These are phyloP conservation scores for Tetrapisispora fleetii DNA, from an alignment of 805 yeast genomes.

Conservation along the genomic window DNA sequence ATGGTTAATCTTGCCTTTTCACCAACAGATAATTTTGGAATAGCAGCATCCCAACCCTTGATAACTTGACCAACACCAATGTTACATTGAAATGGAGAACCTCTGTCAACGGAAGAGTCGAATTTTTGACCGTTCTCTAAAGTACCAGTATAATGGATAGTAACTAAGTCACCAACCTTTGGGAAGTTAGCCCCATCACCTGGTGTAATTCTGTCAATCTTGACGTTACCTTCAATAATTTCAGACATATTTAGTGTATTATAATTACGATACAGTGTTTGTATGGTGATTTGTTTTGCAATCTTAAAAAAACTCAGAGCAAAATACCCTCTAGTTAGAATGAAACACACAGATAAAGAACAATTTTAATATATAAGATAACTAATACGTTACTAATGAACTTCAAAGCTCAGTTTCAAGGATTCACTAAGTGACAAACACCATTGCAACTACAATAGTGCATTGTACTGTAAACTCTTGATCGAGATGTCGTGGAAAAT, in stretches of 20 bases:
- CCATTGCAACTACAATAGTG: too few species aligned
- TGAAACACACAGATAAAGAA: too few species aligned
- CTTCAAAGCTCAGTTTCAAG: too few species aligned
- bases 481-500: too few species aligned
- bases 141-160: conserved; percentile 94
- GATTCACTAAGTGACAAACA: too few species aligned
- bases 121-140: conserved; percentile 92
- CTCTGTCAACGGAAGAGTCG: conserved; percentile 92
- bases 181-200: conserved; percentile 90
- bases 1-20: conserved; percentile 87
- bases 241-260: conserved; percentile 22
- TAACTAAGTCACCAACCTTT: conserved; percentile 73
- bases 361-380: too few species aligned
- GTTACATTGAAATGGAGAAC: conserved; percentile 86
- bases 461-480: too few species aligned
- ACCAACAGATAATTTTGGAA: conserved; percentile 86
- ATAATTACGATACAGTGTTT: not conserved
- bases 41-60: conserved; percentile 93
- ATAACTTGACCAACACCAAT: conserved; percentile 96
- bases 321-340: too few species aligned
- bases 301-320: too few species aligned
- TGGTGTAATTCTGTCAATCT: conserved; percentile 30
- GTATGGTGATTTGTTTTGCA: not conserved
- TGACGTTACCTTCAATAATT: conserved; percentile 32
- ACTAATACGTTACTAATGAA: too few species aligned